A percentile compares a stretch with the other conserved stretches of the same genome.
Evolutionary conservation across 495 filamentous ascomycete genomes (phyloP).

Genomic region (Penicillium canescens): DNA sequence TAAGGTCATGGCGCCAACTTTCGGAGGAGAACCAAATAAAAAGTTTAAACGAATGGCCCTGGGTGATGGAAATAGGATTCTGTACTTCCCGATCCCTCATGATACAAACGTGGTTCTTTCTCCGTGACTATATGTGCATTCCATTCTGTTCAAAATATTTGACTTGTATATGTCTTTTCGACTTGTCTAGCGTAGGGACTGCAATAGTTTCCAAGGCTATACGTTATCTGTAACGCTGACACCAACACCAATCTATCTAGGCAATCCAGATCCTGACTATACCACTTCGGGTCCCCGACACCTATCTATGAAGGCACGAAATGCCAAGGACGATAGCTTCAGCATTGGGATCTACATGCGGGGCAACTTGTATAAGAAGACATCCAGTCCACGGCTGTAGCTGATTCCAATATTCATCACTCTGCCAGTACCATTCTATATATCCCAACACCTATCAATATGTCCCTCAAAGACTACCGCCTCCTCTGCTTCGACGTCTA

Average conservation of each 20-base stretch:
- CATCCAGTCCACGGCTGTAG: neutral
- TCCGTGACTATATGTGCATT: constrained; percentile 11
- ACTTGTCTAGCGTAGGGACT: neutral
- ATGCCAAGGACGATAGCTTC: neutral
- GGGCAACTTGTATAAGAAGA: neutral
- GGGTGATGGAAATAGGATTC: constrained; percentile 27
- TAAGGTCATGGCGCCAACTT: constrained; percentile 32
- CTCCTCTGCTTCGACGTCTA: constrained; percentile 78
- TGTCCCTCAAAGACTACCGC: constrained; percentile 43
- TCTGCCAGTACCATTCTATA: neutral
- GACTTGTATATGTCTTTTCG: neutral
- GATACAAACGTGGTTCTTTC: constrained; percentile 33
- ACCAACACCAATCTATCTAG: too few species aligned
- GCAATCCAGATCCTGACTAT: neutral
- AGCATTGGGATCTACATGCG: constrained; percentile 1
- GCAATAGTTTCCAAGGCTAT: neutral
- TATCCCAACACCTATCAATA: constrained; percentile 9
- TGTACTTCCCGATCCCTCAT: constrained; percentile 34
- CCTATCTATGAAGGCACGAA: neutral
- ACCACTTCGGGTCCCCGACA: constrained; percentile 5
- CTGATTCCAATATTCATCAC: neutral
- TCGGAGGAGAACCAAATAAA: constrained; percentile 36
- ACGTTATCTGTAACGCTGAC: neutral
- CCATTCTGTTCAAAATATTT: neutral
- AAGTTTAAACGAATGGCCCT: constrained; percentile 36